Base-by-base conservation (phyloP, 208 protist species). In the Angomonas desouzai region DNA sequence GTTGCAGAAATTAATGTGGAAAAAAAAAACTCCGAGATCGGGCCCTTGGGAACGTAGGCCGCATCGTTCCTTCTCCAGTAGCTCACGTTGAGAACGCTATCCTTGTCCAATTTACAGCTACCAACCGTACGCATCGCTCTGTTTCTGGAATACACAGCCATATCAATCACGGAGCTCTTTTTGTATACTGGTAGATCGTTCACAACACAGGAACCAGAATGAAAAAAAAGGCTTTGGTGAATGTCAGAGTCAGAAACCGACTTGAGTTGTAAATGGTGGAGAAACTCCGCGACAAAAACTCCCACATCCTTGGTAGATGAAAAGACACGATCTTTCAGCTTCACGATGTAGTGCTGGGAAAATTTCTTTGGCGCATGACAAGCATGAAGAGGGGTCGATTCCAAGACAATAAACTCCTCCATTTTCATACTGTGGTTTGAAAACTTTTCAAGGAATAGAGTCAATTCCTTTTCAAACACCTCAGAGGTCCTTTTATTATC, bases 341-440 rank as follows among this genome's bases (percentile, higher is more conserved):
- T 87, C 7, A 95, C 59, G 27, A 93, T 49, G 66, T 92, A 92
- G 57, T 95, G 89, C 58, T 92, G 85, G 7, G 85, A 92, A 55
- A 91, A 95, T 71, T 95, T 95, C 20, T 38, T 33, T 30, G 28
- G 3, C n/a, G 9, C 20, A 3, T 6, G 20, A 6, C 6, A 27
- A 51, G 45, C 3, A 23, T 11, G 25, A 33, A 57, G 6, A 11
- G 51, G 28, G 3, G 30, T 9, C 11, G 51, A 57, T 7, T 57
- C 51, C 25, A 36, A 9, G 28, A 57, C 22, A 27, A 57, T 29
- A 16, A 57, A 11, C 25, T 29, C 23, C 4, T 57, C 51, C n/a
- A 57, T 38, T 16, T 7, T 23, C 9, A 51, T 51, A 23, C 9
- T 51, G 9, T 23, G 4, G 6, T 51, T 51, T 13, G 45, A 51